These are phyloP conservation scores for Colletotrichum incanum DNA, from an alignment of 2,329 filamentous ascomycete species.

Conservation along the genomic window DNA sequence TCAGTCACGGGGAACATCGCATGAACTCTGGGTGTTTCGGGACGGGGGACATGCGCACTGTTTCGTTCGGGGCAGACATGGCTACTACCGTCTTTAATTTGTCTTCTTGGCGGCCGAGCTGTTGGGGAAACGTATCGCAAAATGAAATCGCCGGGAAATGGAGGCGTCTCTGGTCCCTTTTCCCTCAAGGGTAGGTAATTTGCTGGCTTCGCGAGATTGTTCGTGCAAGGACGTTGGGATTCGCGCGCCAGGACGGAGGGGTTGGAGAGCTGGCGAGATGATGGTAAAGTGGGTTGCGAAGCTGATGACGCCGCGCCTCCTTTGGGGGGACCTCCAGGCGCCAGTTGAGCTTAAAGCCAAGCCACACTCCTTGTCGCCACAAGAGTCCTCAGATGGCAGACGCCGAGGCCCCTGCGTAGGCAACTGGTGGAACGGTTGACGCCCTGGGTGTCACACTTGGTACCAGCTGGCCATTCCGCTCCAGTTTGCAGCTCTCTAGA, in stretches of 20 bases:
- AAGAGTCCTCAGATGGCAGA: conserved; percentile 18
- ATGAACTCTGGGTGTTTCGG: conserved; percentile 43
- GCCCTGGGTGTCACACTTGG: fast-evolving
- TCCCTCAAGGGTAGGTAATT: conserved; percentile 21
- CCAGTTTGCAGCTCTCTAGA: conserved; percentile 4
- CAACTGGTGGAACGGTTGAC: neutral
- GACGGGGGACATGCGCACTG: conserved; percentile 57
- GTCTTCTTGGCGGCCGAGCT: conserved; percentile 8
- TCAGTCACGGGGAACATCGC: conserved; percentile 42
- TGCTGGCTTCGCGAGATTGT: conserved; percentile 37
- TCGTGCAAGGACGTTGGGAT: conserved; percentile 31
- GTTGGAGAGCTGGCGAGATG: conserved; percentile 43
- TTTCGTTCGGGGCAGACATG: conserved; percentile 62
- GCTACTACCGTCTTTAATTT: conserved; percentile 42
- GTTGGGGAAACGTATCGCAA: conserved; percentile 1
- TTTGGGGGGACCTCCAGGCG: conserved; percentile 6
- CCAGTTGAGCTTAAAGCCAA: conserved; percentile 35
- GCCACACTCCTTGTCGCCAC: conserved; percentile 37
- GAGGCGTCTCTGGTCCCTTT: conserved; percentile 14
- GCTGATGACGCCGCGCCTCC: conserved; percentile 45
- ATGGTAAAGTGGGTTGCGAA: conserved; percentile 44
- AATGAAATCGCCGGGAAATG: conserved; percentile 6
- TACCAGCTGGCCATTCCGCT: neutral
- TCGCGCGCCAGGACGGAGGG: conserved; percentile 40
- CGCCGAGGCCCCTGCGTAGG: conserved; percentile 20